phyloP scores from a whole-genome alignment of 2,329 filamentous ascomycete genomes.

The Microascus cirrosus region DNA sequence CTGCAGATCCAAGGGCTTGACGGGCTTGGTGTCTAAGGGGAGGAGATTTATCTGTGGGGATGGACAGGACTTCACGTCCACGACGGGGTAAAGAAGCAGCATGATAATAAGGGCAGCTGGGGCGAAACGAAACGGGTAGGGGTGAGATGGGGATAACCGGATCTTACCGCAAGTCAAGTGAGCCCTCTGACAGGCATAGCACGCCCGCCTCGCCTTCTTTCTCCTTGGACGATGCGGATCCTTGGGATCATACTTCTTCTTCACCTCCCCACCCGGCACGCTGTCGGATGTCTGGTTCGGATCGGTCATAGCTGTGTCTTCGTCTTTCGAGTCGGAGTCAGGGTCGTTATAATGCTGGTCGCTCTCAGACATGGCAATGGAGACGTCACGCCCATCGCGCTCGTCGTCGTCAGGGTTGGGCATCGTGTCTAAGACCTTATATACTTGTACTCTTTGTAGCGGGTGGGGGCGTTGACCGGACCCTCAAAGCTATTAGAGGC shows the following conservation, averaged over 20 bases:
- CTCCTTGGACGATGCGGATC: constrained; percentile 80
- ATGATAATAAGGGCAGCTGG: background rate
- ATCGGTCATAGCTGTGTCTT: constrained; percentile 42
- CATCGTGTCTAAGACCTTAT: constrained; percentile 3
- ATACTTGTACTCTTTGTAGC: background rate
- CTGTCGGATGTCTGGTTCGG: constrained; percentile 23
- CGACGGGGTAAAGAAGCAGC: no score
- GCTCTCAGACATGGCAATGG: constrained; percentile 48
- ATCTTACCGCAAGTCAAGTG: constrained; percentile 96
- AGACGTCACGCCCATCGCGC: constrained; percentile 28
- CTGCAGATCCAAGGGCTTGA: no score
- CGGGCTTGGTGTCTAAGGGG: background rate
- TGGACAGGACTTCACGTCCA: no score
- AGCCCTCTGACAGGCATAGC: constrained; percentile 92
- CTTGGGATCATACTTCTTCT: constrained; percentile 71
- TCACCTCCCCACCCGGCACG: constrained; percentile 36
- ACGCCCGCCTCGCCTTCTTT: constrained; percentile 93
- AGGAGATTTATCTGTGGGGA: background rate
- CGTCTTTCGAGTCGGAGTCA: constrained; percentile 30
- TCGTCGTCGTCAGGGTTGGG: constrained; percentile 8
- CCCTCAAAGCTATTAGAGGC: background rate
- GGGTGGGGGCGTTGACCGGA: background rate
- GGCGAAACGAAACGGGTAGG: background rate
- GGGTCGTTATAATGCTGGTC: constrained; percentile 41
- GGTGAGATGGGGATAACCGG: background rate